These are phyloP conservation scores for Lasiosphaeris hirsuta DNA, from an alignment of 495 filamentous ascomycete genomes.

Conservation along the genomic window DNA sequence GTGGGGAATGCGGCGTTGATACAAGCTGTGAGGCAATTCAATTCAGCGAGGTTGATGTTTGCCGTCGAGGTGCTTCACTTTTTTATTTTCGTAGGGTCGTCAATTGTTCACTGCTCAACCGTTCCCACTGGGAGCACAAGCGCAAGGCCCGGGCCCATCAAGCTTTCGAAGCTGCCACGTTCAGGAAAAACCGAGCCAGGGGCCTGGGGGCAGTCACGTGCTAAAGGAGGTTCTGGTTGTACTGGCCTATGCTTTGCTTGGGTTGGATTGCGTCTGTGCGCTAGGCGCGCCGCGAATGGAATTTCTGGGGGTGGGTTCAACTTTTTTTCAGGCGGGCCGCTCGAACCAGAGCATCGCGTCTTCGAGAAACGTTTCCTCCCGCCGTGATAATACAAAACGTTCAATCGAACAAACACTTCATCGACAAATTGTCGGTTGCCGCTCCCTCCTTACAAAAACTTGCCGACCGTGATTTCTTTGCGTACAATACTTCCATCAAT, in stretches of 20 bases:
- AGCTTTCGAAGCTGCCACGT: constrained; percentile 45
- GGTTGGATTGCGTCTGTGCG: background rate
- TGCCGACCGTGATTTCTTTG: too few species aligned
- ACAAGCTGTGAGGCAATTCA: background rate
- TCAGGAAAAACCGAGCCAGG: constrained; percentile 37
- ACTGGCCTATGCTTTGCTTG: background rate
- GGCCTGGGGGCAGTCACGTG: constrained; percentile 28
- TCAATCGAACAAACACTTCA: background rate
- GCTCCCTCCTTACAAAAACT: too few species aligned
- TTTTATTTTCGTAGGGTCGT: background rate
- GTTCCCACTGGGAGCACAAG: constrained; percentile 1
- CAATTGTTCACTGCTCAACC: background rate
- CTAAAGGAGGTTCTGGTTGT: background rate
- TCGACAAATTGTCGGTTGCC: background rate
- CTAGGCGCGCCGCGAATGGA: background rate
- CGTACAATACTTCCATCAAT: background rate
- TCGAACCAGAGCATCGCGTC: too few species aligned
- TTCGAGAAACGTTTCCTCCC: too few species aligned
- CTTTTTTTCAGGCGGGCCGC: too few species aligned
- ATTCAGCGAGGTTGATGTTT: background rate
- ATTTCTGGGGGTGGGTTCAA: too few species aligned
- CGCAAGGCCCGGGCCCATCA: constrained; percentile 8
- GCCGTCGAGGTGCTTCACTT: background rate
- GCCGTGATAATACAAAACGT: too few species aligned
- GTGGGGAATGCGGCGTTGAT: too few species aligned